A percentile compares a stretch with the other conserved stretches of the same genome.
phyloP scores from a whole-genome alignment of 1,284 basidiomycete species.

The Sphagnurus paluster region DNA sequence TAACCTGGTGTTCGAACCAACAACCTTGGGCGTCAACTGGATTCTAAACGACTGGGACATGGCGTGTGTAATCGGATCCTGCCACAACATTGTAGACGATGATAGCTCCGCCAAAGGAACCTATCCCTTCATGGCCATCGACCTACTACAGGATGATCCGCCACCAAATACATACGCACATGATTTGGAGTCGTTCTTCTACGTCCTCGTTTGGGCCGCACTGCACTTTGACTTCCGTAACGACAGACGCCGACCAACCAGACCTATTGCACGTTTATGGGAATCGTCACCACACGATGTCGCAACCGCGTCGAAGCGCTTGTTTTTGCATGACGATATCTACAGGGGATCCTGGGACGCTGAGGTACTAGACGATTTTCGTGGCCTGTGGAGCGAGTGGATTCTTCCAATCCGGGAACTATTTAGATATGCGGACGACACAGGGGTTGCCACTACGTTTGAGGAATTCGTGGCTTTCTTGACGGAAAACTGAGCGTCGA shows the following conservation, averaged over 20 bases:
- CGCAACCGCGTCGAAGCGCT: too few relatives aligned
- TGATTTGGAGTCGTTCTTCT: constrained; percentile 32
- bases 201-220: constrained; percentile 26
- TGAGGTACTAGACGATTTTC: constrained; percentile 1
- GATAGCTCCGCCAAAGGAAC: constrained; percentile 22
- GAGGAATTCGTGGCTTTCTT: not conserved
- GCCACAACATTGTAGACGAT: not conserved
- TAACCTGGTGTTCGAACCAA: constrained; percentile 25
- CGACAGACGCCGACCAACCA: not conserved
- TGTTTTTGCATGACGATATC: constrained; percentile 2
- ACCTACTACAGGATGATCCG: constrained; percentile 17
- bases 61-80: not conserved
- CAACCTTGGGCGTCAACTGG: constrained; percentile 13
- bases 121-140: constrained; percentile 28
- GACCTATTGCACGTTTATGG: not conserved
- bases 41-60: constrained; percentile 24
- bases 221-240: constrained; percentile 18
- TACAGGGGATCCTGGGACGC: not conserved
- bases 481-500: too few relatives aligned
- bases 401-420: constrained; percentile 3
- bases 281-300: not conserved
- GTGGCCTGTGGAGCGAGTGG: constrained; percentile 1
- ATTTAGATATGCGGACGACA: not conserved
- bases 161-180: constrained; percentile 28
- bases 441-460: not conserved